Conservation (phyloP, 208 protist species). For the Novymonas esmeraldas region DNA sequence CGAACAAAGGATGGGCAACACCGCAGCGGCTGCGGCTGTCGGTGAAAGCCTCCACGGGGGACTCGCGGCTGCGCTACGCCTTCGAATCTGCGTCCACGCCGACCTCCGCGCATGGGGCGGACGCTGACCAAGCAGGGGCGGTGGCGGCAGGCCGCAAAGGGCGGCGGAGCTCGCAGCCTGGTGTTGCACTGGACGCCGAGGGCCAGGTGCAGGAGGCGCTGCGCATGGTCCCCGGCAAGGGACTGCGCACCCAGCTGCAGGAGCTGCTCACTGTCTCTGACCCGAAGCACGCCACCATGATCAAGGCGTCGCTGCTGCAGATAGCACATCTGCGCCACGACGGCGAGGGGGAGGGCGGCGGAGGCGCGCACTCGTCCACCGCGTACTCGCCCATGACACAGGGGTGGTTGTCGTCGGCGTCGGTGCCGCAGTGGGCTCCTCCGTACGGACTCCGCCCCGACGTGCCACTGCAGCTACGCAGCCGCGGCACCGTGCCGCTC, state of each 20-base stretch:
- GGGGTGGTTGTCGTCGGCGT: slow-evolving; percentile 9
- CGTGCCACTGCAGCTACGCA: slow-evolving; percentile 62
- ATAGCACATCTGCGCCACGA: slow-evolving; percentile 21
- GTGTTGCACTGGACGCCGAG: neutral
- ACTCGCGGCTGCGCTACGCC: neutral
- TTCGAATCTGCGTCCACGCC: neutral
- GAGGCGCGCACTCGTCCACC: neutral
- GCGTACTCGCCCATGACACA: neutral
- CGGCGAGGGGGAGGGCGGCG: neutral
- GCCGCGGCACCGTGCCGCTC: slow-evolving; percentile 25
- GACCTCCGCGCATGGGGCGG: neutral
- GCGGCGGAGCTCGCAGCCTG: neutral
- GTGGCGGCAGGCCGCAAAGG: neutral
- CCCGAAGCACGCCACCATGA: slow-evolving; percentile 16
- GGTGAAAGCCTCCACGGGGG: neutral
- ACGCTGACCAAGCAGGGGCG: neutral
- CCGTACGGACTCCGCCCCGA: slow-evolving; percentile 37
- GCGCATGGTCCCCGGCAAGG: slow-evolving; percentile 11
- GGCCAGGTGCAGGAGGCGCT: slow-evolving; percentile 21
- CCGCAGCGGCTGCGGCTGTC: neutral
- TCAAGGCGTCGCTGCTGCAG: slow-evolving; percentile 37
- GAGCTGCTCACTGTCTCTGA: slow-evolving; percentile 40
- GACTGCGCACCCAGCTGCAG: slow-evolving; percentile 38
- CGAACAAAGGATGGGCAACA: neutral
- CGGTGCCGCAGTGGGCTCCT: slow-evolving; percentile 35